Percentiles rank a stretch among this genome's conserved stretches.
Conservation (phyloP, 2,329 filamentous ascomycete genomes). For the Xenoacremonium recifei region DNA sequence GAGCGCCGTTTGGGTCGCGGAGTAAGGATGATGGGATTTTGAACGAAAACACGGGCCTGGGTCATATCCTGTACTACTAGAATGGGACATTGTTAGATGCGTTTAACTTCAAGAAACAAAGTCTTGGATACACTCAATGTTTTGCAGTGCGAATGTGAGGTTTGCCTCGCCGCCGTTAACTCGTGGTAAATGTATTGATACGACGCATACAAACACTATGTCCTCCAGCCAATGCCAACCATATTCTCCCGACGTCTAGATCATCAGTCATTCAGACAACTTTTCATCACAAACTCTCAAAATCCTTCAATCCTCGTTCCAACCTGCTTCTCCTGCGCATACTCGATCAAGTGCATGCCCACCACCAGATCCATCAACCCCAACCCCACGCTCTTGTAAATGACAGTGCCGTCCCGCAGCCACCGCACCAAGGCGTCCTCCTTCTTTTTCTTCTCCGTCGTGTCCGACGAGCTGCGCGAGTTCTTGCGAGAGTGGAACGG, state of each 20-base stretch:
- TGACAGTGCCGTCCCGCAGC: slow-evolving; percentile 61
- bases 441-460: slow-evolving; percentile 38
- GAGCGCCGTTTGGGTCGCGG: slow-evolving; percentile 93
- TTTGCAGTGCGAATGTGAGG: too few species aligned
- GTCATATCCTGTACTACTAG: background rate
- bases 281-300: too few species aligned
- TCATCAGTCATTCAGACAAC: too few species aligned
- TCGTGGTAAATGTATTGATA: too few species aligned
- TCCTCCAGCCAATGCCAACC: too few species aligned
- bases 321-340: slow-evolving; percentile 54
- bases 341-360: slow-evolving; percentile 54
- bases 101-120: too few species aligned
- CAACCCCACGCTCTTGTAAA: slow-evolving; percentile 67
- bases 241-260: background rate
- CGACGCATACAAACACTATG: too few species aligned
- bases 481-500: slow-evolving; percentile 29
- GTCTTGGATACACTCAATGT: too few species aligned
- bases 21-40: slow-evolving; percentile 63
- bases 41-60: too few species aligned
- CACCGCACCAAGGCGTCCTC: slow-evolving; percentile 53
- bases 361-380: slow-evolving; percentile 66
- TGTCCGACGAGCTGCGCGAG: slow-evolving; percentile 26
- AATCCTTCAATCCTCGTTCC: slow-evolving; percentile 55
- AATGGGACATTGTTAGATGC: too few species aligned
- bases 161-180: too few species aligned